Evolutionary conservation across 257 asterid genomes (phyloP).

Genomic region (Orobanche coerulescens): DNA sequence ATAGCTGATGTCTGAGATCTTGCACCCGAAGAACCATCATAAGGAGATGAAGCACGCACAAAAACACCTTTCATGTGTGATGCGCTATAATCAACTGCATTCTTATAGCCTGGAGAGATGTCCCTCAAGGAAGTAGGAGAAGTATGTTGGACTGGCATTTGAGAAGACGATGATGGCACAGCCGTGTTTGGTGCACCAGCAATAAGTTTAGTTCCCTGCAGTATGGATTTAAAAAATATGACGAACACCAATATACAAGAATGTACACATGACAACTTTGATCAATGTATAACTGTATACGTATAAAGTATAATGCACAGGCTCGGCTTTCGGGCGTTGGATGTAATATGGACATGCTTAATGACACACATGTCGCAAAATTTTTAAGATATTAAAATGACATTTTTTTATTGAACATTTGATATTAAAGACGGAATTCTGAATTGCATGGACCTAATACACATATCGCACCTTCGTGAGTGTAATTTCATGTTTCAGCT

Average conservation of each 20-base stretch:
- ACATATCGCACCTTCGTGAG: background rate
- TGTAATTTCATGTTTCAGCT: background rate
- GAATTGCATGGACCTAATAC: slow-evolving; percentile 15
- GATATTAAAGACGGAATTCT: background rate
- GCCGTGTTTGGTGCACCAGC: slow-evolving; percentile 39
- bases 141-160: slow-evolving; percentile 48
- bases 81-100: slow-evolving; percentile 41
- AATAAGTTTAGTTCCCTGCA: slow-evolving; percentile 46
- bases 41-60: slow-evolving; percentile 68
- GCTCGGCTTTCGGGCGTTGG: slow-evolving; percentile 5
- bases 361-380: background rate
- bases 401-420: background rate
- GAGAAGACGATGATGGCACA: slow-evolving; percentile 48
- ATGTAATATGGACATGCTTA: background rate
- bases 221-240: slow-evolving; percentile 24
- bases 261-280: background rate
- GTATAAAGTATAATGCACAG: background rate
- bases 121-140: slow-evolving; percentile 56
- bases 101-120: slow-evolving; percentile 51
- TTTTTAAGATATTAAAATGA: background rate
- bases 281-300: background rate
- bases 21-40: slow-evolving; percentile 55
- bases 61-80: slow-evolving; percentile 50
- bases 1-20: slow-evolving; percentile 61
- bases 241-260: slow-evolving; percentile 14